phyloP scores from a whole-genome alignment of 2,329 filamentous ascomycete species.

The Penicillium sp. region DNA sequence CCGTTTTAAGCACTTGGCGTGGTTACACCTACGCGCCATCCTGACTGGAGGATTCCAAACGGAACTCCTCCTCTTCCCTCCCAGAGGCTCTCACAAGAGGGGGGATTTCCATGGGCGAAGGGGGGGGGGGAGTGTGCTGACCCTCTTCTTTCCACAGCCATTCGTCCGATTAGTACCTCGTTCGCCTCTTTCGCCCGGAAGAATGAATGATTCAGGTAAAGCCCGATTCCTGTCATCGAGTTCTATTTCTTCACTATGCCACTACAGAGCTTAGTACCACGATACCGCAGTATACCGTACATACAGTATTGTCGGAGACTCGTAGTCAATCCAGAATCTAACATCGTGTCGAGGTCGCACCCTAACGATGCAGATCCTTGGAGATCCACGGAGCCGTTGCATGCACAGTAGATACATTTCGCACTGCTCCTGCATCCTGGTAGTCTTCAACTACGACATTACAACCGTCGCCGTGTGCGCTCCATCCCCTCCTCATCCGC shows the following conservation, averaged over 20 bases:
- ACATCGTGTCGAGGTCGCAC: not conserved
- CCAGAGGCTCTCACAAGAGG: not conserved
- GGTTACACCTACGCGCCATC: conserved; percentile 30
- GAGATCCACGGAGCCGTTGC: not conserved
- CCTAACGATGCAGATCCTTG: not conserved
- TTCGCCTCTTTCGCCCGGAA: not conserved
- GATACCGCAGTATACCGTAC: not conserved
- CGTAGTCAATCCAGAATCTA: not conserved
- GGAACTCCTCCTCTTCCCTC: not conserved
- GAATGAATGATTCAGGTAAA: not conserved
- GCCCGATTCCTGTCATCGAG: not conserved
- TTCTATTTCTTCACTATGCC: not conserved
- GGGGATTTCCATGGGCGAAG: not conserved
- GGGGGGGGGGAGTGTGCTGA: not conserved
- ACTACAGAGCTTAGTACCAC: not conserved
- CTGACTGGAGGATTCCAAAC: conserved; percentile 5
- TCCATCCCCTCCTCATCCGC: not conserved
- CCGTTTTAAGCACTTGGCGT: conserved; percentile 13
- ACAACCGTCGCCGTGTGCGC: not conserved
- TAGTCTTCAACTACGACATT: not conserved
- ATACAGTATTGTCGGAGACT: no score
- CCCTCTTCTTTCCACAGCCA: not conserved
- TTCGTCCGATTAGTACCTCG: not conserved
- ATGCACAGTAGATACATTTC: not conserved
- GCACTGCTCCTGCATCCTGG: not conserved